Percentiles rank a stretch among this genome's conserved stretches.
Evolutionary conservation across 2,329 filamentous ascomycete genomes (phyloP).

Genomic region (Venturia carpophila): DNA sequence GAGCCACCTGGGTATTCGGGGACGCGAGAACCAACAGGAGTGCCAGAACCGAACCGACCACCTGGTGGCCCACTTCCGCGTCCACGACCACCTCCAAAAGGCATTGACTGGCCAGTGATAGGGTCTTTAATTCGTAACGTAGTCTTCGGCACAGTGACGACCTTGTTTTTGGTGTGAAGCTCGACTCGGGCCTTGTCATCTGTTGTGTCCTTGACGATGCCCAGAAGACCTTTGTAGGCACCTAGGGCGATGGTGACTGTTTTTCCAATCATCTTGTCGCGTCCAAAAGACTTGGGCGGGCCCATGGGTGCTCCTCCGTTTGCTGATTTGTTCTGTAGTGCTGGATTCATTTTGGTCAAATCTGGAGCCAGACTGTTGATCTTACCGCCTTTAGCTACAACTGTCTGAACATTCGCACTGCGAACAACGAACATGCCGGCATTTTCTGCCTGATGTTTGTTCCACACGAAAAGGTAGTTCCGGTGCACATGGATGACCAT

Average conservation of each 20-base stretch:
- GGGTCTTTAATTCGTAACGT: slow-evolving; percentile 77
- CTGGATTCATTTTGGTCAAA: slow-evolving; percentile 85
- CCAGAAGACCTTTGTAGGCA: slow-evolving; percentile 83
- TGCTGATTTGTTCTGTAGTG: slow-evolving; percentile 64
- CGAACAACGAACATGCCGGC: slow-evolving; percentile 83
- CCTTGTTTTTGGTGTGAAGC: slow-evolving; percentile 89
- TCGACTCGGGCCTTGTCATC: slow-evolving; percentile 82
- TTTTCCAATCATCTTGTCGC: slow-evolving; percentile 81
- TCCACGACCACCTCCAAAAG: slow-evolving; percentile 42
- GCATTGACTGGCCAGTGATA: slow-evolving; percentile 68
- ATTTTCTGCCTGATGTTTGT: slow-evolving; percentile 75
- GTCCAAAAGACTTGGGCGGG: slow-evolving; percentile 52
- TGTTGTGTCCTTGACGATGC: slow-evolving; percentile 92
- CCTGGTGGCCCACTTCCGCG: slow-evolving; percentile 1
- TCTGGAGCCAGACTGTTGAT: slow-evolving; percentile 67
- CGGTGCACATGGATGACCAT: slow-evolving; percentile 91
- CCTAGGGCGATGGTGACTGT: slow-evolving; percentile 84
- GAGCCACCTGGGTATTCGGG: slow-evolving; percentile 38
- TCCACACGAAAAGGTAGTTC: slow-evolving; percentile 85
- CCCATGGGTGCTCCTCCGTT: slow-evolving; percentile 46
- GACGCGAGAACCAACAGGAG: slow-evolving; percentile 30
- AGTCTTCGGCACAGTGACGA: slow-evolving; percentile 74
- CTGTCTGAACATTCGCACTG: slow-evolving; percentile 75
- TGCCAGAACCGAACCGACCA: slow-evolving; percentile 25
- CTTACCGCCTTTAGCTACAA: slow-evolving; percentile 89